Conservation (phyloP, 2,329 filamentous ascomycete species). For the Fusarium clavum region DNA sequence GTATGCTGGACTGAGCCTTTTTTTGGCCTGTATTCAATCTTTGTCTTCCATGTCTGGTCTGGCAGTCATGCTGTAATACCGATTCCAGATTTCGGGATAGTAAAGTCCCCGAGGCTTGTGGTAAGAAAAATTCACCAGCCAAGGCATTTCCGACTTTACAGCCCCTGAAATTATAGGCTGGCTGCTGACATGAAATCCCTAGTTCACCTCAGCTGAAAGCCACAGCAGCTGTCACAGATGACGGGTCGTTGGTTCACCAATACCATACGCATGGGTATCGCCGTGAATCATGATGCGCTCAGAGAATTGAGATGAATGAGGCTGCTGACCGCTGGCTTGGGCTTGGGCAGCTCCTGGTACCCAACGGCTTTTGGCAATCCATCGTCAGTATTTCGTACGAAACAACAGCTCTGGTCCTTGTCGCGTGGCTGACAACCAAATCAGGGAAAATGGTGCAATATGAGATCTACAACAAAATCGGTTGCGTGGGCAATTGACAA, state of each 20-base stretch:
- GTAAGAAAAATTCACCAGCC: constrained; percentile 15
- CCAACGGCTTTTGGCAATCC: constrained; percentile 8
- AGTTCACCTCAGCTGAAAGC: constrained; percentile 37
- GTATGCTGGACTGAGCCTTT: constrained; percentile 1
- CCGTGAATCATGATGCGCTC: constrained; percentile 7
- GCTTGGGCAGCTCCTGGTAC: constrained; percentile 20
- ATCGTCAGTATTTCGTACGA: not conserved
- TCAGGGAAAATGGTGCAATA: constrained; percentile 38
- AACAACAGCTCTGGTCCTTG: constrained; percentile 13
- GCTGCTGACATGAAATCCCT: constrained; percentile 22
- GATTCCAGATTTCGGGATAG: constrained; percentile 1
- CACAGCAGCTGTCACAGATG: constrained; percentile 30
- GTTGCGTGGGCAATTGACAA: constrained; percentile 8
- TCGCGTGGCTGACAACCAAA: constrained; percentile 41
- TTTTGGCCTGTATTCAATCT: not conserved
- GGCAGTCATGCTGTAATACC: not conserved
- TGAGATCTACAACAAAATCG: constrained; percentile 29
- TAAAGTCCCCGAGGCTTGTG: constrained; percentile 1
- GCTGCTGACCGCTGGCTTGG: constrained; percentile 17
- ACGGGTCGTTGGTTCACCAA: constrained; percentile 17
- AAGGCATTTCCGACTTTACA: constrained; percentile 26
- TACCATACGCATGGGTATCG: not conserved
- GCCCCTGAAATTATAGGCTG: constrained; percentile 16
- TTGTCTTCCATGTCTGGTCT: not conserved
- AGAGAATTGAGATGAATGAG: not conserved